Conservation (phyloP, 2,329 filamentous ascomycete genomes). For the Cladophialophora yegresii region DNA sequence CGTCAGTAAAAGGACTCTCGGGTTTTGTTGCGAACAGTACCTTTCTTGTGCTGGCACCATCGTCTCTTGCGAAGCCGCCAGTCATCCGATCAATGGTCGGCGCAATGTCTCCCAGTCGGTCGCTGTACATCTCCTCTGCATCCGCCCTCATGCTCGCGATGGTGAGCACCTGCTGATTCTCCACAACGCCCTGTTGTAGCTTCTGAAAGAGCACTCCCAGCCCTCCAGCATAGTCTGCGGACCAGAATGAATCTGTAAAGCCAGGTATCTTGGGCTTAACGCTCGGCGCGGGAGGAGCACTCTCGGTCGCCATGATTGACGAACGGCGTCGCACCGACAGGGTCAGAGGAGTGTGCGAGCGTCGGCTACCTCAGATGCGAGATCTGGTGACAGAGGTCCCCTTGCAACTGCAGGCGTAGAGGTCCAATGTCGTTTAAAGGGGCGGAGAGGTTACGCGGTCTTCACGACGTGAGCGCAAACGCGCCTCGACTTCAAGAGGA, state of each 20-base stretch:
- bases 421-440: not conserved
- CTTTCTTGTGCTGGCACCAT: constrained; percentile 94
- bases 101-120: constrained; percentile 77
- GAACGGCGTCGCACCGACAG: not conserved
- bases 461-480: not conserved
- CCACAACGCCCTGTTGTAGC: constrained; percentile 91
- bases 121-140: constrained; percentile 86
- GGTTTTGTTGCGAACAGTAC: constrained; percentile 49
- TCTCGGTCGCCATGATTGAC: constrained; percentile 23
- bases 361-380: not conserved
- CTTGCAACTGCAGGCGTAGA: constrained; percentile 6
- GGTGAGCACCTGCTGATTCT: constrained; percentile 91
- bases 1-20: constrained; percentile 13
- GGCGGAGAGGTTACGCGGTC: constrained; percentile 6
- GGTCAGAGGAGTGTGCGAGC: not conserved
- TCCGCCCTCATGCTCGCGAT: constrained; percentile 93
- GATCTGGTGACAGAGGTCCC: not conserved
- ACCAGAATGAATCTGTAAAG: constrained; percentile 98
- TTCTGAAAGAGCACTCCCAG: constrained; percentile 94
- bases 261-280: constrained; percentile 66
- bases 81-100: constrained; percentile 77
- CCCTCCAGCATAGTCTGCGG: constrained; percentile 92
- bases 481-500: not conserved
- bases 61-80: constrained; percentile 84
- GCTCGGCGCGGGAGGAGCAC: constrained; percentile 3